Conservation (phyloP, 2,329 filamentous ascomycete species). For the Colletotrichum sp. region DNA sequence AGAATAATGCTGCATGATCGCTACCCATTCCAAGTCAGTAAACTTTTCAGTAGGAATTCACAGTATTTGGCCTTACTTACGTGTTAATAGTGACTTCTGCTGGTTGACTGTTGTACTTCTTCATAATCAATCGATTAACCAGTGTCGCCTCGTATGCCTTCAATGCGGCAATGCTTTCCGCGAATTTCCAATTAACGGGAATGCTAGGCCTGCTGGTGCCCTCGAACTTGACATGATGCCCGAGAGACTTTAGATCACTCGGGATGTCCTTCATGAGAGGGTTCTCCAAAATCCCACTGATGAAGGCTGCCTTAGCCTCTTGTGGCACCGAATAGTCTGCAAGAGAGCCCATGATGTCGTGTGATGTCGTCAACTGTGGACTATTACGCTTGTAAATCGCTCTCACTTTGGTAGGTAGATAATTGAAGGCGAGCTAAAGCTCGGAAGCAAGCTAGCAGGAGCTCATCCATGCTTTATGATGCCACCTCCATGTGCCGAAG, state of each 20-base stretch:
- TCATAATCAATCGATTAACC: constrained; percentile 45
- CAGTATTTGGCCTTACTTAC: constrained; percentile 23
- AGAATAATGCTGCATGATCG: constrained; percentile 18
- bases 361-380: no score
- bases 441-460: background rate
- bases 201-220: constrained; percentile 48
- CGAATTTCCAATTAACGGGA: constrained; percentile 62
- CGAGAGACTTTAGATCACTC: background rate
- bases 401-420: background rate
- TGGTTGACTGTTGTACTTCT: constrained; percentile 47
- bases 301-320: constrained; percentile 10
- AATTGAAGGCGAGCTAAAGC: background rate
- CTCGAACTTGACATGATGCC: constrained; percentile 39
- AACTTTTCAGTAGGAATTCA: no score
- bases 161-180: constrained; percentile 55
- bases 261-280: constrained; percentile 8
- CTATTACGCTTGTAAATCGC: background rate
- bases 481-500: background rate
- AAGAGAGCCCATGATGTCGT: constrained; percentile 5
- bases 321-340: constrained; percentile 12
- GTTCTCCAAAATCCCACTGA: constrained; percentile 1
- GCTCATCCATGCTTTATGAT: background rate
- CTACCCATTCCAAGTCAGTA: background rate
- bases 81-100: constrained; percentile 51
- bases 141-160: constrained; percentile 54